These are phyloP conservation scores for Ilex aquifolium DNA, from an alignment of 257 asterid genomes.

Conservation along the genomic window DNA sequence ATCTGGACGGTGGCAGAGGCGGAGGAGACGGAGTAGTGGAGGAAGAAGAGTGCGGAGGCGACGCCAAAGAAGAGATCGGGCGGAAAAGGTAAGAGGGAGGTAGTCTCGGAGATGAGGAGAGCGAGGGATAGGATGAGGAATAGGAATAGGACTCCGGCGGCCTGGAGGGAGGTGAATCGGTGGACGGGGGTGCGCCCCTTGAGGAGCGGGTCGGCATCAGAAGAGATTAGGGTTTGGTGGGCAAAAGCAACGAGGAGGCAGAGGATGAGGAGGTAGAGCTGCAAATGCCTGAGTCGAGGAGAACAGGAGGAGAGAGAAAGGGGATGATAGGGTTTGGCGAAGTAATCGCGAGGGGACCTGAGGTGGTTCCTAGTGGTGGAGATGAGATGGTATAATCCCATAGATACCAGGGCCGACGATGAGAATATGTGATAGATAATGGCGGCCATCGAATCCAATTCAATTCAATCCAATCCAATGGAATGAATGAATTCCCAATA, in stretches of 20 bases:
- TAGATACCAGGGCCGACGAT: constrained; percentile 53
- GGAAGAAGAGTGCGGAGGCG: constrained; percentile 61
- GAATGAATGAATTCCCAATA: no score
- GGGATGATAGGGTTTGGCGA: constrained; percentile 71
- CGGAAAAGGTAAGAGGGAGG: constrained; percentile 62
- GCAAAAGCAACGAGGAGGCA: constrained; percentile 49
- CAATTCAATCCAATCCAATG: no score
- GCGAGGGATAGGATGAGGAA: constrained; percentile 57
- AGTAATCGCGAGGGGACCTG: constrained; percentile 68
- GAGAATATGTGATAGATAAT: constrained; percentile 65
- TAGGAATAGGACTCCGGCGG: constrained; percentile 57
- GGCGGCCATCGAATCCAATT: constrained; percentile 44
- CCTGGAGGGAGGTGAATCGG: constrained; percentile 68
- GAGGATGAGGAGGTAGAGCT: constrained; percentile 49
- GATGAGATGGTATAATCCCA: constrained; percentile 75
- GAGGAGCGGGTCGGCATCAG: constrained; percentile 74
- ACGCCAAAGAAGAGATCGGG: constrained; percentile 63
- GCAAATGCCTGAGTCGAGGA: constrained; percentile 21
- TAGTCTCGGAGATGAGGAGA: constrained; percentile 57
- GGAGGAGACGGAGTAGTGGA: constrained; percentile 49
- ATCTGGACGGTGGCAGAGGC: constrained; percentile 70
- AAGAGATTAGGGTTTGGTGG: constrained; percentile 53
- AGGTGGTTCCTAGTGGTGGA: constrained; percentile 67
- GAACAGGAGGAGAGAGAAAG: constrained; percentile 22
- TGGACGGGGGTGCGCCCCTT: constrained; percentile 79